phyloP scores from a whole-genome alignment of 192 early-diverging fungal genomes.

The Funneliformis mosseae region DNA sequence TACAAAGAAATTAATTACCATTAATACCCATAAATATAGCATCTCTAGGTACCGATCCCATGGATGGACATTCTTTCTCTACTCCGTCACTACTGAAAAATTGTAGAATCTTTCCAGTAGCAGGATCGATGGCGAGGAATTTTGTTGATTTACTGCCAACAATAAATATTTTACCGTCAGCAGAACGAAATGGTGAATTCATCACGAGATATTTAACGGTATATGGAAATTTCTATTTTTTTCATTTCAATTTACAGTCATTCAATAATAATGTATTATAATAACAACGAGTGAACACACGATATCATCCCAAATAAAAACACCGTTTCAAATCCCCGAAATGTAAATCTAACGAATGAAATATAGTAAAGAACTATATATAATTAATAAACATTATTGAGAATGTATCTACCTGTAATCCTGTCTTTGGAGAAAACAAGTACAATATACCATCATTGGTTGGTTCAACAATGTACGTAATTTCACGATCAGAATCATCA shows the following conservation, averaged over 20 bases:
- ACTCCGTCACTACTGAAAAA: conserved; percentile 55
- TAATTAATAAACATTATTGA: background rate
- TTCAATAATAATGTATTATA: background rate
- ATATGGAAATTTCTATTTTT: conserved; percentile 59
- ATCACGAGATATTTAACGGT: conserved; percentile 73
- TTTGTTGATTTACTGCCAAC: conserved; percentile 63
- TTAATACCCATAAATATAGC: conserved; percentile 42
- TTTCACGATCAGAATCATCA: conserved; percentile 41
- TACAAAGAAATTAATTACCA: conserved; percentile 38
- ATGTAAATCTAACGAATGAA: background rate
- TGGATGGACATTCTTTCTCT: conserved; percentile 23
- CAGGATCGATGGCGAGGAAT: conserved; percentile 71
- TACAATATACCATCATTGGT: conserved; percentile 69
- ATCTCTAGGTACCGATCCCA: conserved; percentile 37
- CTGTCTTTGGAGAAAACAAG: conserved; percentile 51
- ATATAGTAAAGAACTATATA: background rate
- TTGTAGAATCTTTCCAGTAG: conserved; percentile 61
- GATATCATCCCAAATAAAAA: background rate
- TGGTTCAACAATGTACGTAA: conserved; percentile 77
- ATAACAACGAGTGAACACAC: background rate
- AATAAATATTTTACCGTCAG: conserved; percentile 62
- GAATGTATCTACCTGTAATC: conserved; percentile 56
- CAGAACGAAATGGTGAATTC: conserved; percentile 55
- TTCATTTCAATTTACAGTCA: conserved; percentile 10
- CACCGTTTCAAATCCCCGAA: no score